Conservation (phyloP, 2,329 filamentous ascomycete genomes). For the Teratosphaeriaceae sp. region DNA sequence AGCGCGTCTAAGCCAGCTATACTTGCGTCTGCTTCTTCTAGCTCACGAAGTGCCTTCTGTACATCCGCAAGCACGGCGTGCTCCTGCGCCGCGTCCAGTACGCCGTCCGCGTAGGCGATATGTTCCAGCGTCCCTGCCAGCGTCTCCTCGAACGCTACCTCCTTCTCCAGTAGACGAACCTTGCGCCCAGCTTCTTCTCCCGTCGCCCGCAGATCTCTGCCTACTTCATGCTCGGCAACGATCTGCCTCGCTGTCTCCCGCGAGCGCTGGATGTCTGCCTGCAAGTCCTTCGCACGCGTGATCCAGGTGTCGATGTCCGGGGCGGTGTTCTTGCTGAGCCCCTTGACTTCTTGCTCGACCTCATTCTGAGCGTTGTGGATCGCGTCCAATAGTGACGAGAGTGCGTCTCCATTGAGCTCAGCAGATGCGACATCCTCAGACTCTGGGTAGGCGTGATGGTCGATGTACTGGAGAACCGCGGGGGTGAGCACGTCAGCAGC, state of each 20-base stretch:
- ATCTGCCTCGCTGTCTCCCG: slow-evolving; percentile 76
- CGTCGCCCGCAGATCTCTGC: slow-evolving; percentile 55
- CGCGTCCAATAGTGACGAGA: slow-evolving; percentile 37
- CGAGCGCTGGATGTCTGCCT: slow-evolving; percentile 77
- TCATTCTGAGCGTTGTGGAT: slow-evolving; percentile 47
- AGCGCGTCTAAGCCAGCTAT: slow-evolving; percentile 55
- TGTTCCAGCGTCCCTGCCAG: slow-evolving; percentile 46
- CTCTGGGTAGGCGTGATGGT: slow-evolving; percentile 49
- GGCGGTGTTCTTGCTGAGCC: slow-evolving; percentile 68
- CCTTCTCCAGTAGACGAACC: slow-evolving; percentile 49
- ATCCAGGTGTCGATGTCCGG: slow-evolving; percentile 84
- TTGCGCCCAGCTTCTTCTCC: slow-evolving; percentile 56
- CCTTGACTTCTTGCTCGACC: slow-evolving; percentile 63
- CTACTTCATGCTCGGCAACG: slow-evolving; percentile 65
- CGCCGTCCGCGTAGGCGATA: slow-evolving; percentile 43
- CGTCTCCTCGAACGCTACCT: slow-evolving; percentile 54
- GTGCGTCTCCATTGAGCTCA: background rate
- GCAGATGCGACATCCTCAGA: slow-evolving; percentile 40
- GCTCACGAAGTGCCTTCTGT: slow-evolving; percentile 40
- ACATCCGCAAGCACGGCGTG: slow-evolving; percentile 41
- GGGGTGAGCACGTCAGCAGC: slow-evolving; percentile 39
- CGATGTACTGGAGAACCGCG: slow-evolving; percentile 59
- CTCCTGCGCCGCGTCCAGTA: slow-evolving; percentile 41
- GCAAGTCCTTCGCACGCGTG: slow-evolving; percentile 71
- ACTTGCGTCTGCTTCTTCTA: slow-evolving; percentile 46